A percentile compares a stretch with the other conserved stretches of the same genome.
Evolutionary conservation across 257 asterid species (phyloP).

Genomic region (Striga asiatica): DNA sequence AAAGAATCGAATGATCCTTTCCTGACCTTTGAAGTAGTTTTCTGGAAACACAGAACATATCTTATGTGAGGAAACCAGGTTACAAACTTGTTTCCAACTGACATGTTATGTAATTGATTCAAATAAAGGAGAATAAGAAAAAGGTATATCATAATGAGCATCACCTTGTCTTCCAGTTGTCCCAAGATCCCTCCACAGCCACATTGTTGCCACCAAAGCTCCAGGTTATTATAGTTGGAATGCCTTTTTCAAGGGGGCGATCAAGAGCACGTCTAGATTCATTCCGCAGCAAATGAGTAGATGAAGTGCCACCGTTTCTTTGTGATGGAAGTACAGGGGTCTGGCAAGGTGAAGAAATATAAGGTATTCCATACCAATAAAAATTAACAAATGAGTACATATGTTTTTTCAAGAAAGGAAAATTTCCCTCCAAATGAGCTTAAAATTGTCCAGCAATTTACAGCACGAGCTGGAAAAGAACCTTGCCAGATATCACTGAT

Average conservation of each 20-base stretch:
- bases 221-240: slow-evolving; percentile 50
- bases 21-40: slow-evolving; percentile 72
- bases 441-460: neutral
- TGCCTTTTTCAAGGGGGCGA: slow-evolving; percentile 32
- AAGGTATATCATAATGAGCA: neutral
- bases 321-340: slow-evolving; percentile 54
- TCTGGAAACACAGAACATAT: slow-evolving; percentile 35
- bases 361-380: slow-evolving; percentile 7
- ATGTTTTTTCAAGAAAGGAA: neutral
- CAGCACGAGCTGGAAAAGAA: neutral
- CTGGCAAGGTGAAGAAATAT: slow-evolving; percentile 33
- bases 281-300: slow-evolving; percentile 30
- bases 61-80: slow-evolving; percentile 4
- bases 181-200: slow-evolving; percentile 92
- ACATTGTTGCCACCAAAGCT: slow-evolving; percentile 61
- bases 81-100: neutral
- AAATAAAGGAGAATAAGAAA: slow-evolving; percentile 12
- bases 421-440: neutral
- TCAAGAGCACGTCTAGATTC: slow-evolving; percentile 26
- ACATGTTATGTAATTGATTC: neutral
- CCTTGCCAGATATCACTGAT: neutral
- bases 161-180: slow-evolving; percentile 83
- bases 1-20: slow-evolving; percentile 69
- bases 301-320: slow-evolving; percentile 35
- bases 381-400: slow-evolving; percentile 2